A percentile compares a stretch with the other conserved stretches of the same genome.
Conservation (phyloP, 1,284 basidiomycete genomes). For the Sutorius eximius region DNA sequence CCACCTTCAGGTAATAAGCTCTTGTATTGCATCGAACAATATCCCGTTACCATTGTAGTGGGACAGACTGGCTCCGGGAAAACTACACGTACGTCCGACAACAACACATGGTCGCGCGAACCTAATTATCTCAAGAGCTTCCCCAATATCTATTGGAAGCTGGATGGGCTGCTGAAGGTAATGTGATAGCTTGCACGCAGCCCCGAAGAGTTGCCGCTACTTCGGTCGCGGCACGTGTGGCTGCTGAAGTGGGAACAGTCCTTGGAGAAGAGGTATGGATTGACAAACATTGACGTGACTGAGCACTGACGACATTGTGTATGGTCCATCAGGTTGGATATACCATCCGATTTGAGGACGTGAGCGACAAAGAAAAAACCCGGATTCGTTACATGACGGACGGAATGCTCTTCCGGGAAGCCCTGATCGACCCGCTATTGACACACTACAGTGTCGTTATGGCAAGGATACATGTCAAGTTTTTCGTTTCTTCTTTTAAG, state of each 20-base stretch:
- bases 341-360: conserved; percentile 96
- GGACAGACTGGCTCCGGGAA: conserved; percentile 98
- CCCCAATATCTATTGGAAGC: conserved; percentile 93
- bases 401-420: conserved; percentile 96
- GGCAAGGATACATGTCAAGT: conserved; percentile 49
- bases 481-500: conserved; percentile 9
- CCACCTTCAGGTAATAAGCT: conserved; percentile 63
- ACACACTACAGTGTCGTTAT: conserved; percentile 94
- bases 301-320: neutral
- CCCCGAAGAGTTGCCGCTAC: conserved; percentile 95
- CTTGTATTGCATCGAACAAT: conserved; percentile 81
- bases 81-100: conserved; percentile 79
- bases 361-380: conserved; percentile 78
- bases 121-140: conserved; percentile 59
- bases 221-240: conserved; percentile 88
- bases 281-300: neutral
- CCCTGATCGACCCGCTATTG: conserved; percentile 84
- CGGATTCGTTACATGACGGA: conserved; percentile 98
- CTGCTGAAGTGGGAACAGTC: conserved; percentile 82
- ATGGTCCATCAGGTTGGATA: conserved; percentile 77
- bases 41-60: conserved; percentile 85
- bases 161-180: conserved; percentile 81
- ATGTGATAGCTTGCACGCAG: conserved; percentile 88
- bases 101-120: neutral
- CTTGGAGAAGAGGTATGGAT: conserved; percentile 84